Evolutionary conservation across 768 basidiomycete species (phyloP).

Genomic region (Dacryopinax primogenitus): DNA sequence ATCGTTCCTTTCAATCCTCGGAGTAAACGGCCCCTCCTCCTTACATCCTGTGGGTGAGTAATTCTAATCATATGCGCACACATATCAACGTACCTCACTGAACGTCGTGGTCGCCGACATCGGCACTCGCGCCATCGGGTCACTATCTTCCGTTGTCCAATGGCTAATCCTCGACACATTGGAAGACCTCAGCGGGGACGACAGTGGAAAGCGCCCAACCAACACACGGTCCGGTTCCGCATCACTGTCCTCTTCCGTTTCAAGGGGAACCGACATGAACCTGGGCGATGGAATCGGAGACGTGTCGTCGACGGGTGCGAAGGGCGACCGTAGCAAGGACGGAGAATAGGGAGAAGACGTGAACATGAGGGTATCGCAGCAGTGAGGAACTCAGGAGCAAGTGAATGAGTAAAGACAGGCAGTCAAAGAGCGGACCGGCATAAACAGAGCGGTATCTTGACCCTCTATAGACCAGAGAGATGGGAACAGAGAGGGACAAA

Average conservation of each 20-base stretch:
- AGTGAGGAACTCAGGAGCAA: not conserved
- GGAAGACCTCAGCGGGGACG: not conserved
- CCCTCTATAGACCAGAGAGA: not conserved
- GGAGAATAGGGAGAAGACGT: slow-evolving; percentile 2
- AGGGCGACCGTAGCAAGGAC: not conserved
- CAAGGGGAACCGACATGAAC: not conserved
- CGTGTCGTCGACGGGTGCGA: slow-evolving; percentile 8
- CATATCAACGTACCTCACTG: not conserved
- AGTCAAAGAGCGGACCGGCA: not conserved
- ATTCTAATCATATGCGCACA: not conserved
- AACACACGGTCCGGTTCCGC: not conserved
- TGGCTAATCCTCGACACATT: not conserved
- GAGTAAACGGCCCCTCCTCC: not conserved
- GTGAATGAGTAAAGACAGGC: slow-evolving; percentile 5
- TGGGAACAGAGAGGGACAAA: not conserved
- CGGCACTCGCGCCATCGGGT: not conserved
- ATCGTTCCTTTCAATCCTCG: not conserved
- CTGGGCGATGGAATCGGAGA: not conserved
- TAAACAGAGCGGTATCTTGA: not conserved
- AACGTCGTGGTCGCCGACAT: not conserved
- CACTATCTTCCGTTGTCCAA: not conserved
- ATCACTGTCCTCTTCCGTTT: not conserved
- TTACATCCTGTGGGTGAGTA: not conserved
- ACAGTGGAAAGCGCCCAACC: not conserved
- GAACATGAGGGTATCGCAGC: not conserved